Evolutionary conservation across 306 rosid species (phyloP).

Genomic region (Casuarina glauca): DNA sequence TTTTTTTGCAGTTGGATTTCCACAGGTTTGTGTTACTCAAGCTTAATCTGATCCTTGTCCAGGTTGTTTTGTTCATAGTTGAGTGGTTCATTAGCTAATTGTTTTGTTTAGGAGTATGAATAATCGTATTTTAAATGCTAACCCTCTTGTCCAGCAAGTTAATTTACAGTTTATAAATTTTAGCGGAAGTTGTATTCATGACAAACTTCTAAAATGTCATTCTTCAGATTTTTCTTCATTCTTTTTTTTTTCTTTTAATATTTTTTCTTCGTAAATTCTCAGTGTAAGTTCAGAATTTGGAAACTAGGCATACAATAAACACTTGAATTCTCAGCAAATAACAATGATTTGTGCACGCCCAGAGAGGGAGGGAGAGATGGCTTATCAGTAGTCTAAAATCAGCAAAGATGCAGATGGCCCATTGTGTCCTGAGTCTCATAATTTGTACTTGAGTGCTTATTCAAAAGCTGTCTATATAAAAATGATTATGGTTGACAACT

Average conservation of each 20-base stretch:
- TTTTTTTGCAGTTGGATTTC: conserved; percentile 54
- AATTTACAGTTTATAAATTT: not conserved
- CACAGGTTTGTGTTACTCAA: conserved; percentile 75
- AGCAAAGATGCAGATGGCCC: not conserved
- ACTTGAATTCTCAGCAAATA: not conserved
- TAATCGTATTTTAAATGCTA: not conserved
- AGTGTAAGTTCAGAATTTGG: not conserved
- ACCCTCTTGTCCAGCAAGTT: not conserved
- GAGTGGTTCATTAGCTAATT: conserved; percentile 11
- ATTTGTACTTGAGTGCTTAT: not conserved
- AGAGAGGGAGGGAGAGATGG: too few species aligned
- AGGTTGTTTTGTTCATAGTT: conserved; percentile 26
- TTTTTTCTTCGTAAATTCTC: not conserved
- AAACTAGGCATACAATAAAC: not conserved
- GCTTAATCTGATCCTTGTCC: conserved; percentile 5
- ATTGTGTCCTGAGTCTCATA: not conserved
- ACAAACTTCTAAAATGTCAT: not conserved
- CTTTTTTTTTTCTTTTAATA: not conserved
- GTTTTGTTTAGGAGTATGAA: not conserved
- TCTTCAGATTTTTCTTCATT: not conserved
- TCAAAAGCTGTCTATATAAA: not conserved
- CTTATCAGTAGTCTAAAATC: too few species aligned
- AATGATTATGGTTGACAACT: not conserved
- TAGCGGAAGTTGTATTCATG: not conserved
- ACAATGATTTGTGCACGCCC: too few species aligned